Evolutionary conservation across 2,329 filamentous ascomycete genomes (phyloP).

Genomic region (Phaeophleospora eucalypticola): DNA sequence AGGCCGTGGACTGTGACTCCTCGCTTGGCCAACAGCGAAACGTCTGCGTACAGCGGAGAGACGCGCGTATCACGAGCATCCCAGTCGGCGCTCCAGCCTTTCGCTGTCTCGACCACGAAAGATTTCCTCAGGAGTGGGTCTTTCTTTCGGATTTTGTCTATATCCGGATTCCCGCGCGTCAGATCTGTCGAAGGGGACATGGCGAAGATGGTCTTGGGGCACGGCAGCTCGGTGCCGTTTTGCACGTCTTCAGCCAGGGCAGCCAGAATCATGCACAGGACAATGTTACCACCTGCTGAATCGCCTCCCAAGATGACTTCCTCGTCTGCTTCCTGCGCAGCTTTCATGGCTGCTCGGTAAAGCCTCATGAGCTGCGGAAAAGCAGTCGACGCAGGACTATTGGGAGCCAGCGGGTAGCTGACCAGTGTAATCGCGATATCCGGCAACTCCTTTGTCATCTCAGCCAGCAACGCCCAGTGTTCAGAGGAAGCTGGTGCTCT

Average conservation of each 20-base stretch:
- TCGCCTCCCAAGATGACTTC: slow-evolving; percentile 51
- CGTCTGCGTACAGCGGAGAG: slow-evolving; percentile 47
- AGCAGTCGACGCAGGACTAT: slow-evolving; percentile 46
- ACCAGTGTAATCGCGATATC: slow-evolving; percentile 44
- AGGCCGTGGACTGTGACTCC: slow-evolving; percentile 51
- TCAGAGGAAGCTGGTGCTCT: slow-evolving; percentile 47
- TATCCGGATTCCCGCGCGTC: slow-evolving; percentile 43
- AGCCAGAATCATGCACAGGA: slow-evolving; percentile 40
- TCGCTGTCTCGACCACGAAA: slow-evolving; percentile 41
- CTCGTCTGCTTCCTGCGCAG: slow-evolving; percentile 39
- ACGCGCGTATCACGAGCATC: slow-evolving; percentile 44
- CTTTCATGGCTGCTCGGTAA: slow-evolving; percentile 41
- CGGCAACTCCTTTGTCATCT: slow-evolving; percentile 42
- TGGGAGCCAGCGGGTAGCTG: slow-evolving; percentile 53
- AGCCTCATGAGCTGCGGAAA: slow-evolving; percentile 48
- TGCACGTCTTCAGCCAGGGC: slow-evolving; percentile 33
- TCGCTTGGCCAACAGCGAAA: slow-evolving; percentile 37
- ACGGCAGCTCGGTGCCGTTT: slow-evolving; percentile 11
- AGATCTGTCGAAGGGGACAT: slow-evolving; percentile 51
- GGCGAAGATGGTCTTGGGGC: slow-evolving; percentile 39
- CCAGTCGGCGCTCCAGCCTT: slow-evolving; percentile 41
- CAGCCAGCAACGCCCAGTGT: slow-evolving; percentile 51
- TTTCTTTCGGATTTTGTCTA: slow-evolving; percentile 36
- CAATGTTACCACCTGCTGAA: slow-evolving; percentile 54
- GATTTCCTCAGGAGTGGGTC: slow-evolving; percentile 47